phyloP scores from a whole-genome alignment of 768 basidiomycete species.

The Favolaschia claudopus region DNA sequence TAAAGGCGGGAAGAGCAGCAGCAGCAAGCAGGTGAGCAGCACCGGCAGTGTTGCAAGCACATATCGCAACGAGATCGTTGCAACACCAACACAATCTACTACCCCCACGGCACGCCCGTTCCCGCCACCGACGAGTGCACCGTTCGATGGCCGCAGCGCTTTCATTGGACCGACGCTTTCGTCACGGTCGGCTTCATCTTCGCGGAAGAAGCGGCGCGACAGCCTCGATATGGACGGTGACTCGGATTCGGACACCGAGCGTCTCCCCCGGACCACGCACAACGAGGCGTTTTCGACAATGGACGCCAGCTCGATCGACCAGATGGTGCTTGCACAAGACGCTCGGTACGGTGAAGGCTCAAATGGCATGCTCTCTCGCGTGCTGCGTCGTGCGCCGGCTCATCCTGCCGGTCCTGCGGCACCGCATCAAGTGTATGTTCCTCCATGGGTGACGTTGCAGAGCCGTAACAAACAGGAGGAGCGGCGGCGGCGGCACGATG shows the following conservation, averaged over 20 bases:
- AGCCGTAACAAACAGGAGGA: constrained; percentile 73
- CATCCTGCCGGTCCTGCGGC: background rate
- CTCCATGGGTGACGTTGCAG: constrained; percentile 73
- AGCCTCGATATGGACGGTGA: constrained; percentile 39
- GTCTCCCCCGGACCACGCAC: constrained; percentile 60
- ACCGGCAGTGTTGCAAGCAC: constrained; percentile 36
- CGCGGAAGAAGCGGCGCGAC: constrained; percentile 41
- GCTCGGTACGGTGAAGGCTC: constrained; percentile 15
- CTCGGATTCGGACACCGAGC: constrained; percentile 24
- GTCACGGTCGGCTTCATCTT: background rate
- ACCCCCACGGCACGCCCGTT: constrained; percentile 7
- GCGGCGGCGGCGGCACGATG: constrained; percentile 70
- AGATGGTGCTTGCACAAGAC: constrained; percentile 43
- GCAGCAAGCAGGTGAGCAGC: constrained; percentile 29
- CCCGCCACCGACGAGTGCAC: constrained; percentile 7
- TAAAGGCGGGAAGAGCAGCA: constrained; percentile 38
- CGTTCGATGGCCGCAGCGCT: constrained; percentile 4
- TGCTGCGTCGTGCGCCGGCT: constrained; percentile 8
- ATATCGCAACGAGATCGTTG: constrained; percentile 12
- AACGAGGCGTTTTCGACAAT: constrained; percentile 68
- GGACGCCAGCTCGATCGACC: constrained; percentile 61
- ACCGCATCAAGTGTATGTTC: constrained; percentile 35
- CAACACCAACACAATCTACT: constrained; percentile 6
- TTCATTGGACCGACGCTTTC: background rate
- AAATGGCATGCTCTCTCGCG: constrained; percentile 20